Evolutionary conservation across 2,329 filamentous ascomycete species (phyloP).

Genomic region (Akanthomyces lecanii): DNA sequence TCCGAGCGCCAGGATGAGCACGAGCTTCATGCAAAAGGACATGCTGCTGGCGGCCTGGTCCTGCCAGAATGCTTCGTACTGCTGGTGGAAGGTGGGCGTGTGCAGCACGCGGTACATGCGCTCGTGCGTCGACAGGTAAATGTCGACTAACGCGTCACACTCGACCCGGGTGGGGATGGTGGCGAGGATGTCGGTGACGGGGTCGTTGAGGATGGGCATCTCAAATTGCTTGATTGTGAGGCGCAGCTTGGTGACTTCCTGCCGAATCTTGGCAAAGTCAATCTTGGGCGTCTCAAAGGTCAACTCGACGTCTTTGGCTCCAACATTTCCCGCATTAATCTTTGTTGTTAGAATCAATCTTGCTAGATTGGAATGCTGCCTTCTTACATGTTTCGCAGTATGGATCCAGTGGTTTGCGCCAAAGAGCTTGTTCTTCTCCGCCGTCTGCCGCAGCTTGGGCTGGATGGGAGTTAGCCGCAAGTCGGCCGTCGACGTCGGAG

Average conservation of each 20-base stretch:
- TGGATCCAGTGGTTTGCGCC: conserved; percentile 12
- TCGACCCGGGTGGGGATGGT: neutral
- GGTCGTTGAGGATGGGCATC: conserved; percentile 7
- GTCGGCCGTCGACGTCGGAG: neutral
- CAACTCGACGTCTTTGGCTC: conserved; percentile 10
- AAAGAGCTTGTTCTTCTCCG: conserved; percentile 13
- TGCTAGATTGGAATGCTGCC: no score
- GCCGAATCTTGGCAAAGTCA: conserved; percentile 7
- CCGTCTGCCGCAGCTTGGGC: conserved; percentile 3
- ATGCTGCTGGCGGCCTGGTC: neutral
- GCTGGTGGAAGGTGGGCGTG: conserved; percentile 2
- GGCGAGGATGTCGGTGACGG: neutral
- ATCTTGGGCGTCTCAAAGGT: conserved; percentile 13
- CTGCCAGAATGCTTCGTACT: conserved; percentile 12
- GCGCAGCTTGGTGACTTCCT: conserved; percentile 5
- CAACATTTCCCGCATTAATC: neutral
- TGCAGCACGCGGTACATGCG: conserved; percentile 12
- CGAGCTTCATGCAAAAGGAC: neutral
- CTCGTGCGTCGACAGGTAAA: conserved; percentile 9
- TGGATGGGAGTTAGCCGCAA: neutral
- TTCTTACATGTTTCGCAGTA: conserved; percentile 4
- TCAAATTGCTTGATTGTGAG: conserved; percentile 11
- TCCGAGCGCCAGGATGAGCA: conserved; percentile 7
- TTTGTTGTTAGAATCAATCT: neutral
- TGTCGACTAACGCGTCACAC: conserved; percentile 4